Percentiles rank a stretch among this genome's conserved stretches.
These are phyloP conservation scores for Coemansia biformis DNA, from an alignment of 192 early-diverging fungal genomes.

Conservation along the genomic window DNA sequence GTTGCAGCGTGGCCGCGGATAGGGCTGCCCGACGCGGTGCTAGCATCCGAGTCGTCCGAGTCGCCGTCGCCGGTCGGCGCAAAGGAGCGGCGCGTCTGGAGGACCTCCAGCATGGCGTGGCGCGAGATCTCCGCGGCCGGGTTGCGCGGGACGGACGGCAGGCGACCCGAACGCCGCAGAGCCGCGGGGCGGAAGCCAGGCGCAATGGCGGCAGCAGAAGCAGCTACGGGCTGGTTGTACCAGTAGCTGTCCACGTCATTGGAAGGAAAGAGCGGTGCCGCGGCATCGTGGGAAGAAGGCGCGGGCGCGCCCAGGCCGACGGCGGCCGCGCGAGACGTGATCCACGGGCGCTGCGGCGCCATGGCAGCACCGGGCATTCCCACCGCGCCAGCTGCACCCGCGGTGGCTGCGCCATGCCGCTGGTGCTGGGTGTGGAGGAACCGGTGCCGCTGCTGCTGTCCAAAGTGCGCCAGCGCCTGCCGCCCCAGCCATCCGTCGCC, in stretches of 20 bases:
- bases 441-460: conserved; percentile 21
- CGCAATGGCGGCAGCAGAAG: not conserved
- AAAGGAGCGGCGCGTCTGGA: conserved; percentile 13
- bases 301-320: not conserved
- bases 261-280: conserved; percentile 26
- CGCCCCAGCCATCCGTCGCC: conserved; percentile 3
- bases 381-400: not conserved
- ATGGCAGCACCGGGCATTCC: no score
- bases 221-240: conserved; percentile 39
- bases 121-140: conserved; percentile 21
- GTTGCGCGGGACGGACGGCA: conserved; percentile 7
- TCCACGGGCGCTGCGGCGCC: conserved; percentile 3
- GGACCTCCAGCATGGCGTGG: conserved; percentile 29
- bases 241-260: conserved; percentile 52
- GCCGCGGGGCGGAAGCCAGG: not conserved
- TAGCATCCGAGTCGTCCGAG: conserved; percentile 14
- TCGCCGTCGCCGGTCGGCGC: conserved; percentile 5
- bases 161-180: conserved; percentile 5
- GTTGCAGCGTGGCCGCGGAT: no score
- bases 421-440: conserved; percentile 31
- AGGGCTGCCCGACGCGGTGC: no score
- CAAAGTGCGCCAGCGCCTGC: conserved; percentile 23
- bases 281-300: not conserved
- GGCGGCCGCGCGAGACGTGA: not conserved
- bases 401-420: conserved; percentile 8